Evolutionary conservation across 305 asterid genomes (phyloP).

Genomic region (Fraxinus sp.): DNA sequence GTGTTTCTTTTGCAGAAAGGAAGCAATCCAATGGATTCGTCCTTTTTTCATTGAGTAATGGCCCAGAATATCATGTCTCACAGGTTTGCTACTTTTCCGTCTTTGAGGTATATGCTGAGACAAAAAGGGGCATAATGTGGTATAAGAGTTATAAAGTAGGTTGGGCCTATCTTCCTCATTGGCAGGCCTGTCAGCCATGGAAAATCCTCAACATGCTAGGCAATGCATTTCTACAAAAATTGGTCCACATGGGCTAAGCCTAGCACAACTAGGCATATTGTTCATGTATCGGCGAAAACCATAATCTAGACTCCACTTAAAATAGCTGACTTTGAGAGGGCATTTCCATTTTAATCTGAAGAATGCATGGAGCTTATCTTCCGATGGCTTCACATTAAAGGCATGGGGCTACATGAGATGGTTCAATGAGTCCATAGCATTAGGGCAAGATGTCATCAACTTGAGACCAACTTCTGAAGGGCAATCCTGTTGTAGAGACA

Average conservation of each 20-base stretch:
- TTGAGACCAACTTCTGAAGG: conserved; percentile 23
- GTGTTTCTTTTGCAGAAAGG: background rate
- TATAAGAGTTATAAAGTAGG: background rate
- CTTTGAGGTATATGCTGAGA: background rate
- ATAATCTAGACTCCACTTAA: background rate
- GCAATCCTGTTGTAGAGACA: conserved; percentile 12
- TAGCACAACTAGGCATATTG: background rate
- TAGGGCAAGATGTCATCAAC: background rate
- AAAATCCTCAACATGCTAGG: background rate
- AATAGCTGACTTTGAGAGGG: conserved; percentile 20
- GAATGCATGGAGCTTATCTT: background rate
- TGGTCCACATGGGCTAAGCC: background rate
- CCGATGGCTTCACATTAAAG: background rate
- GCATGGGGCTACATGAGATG: background rate
- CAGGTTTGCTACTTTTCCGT: background rate
- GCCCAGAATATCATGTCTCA: background rate
- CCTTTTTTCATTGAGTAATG: background rate
- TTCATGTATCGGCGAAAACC: background rate
- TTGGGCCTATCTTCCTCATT: background rate
- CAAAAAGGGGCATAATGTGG: background rate
- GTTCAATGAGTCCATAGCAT: background rate
- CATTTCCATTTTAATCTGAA: conserved; percentile 22
- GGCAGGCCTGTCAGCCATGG: background rate
- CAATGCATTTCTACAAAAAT: background rate
- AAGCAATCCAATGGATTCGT: background rate